Evolutionary conservation across 202 grass and related monocot species (phyloP).

Genomic region (Bolboschoenoplectus hybrid): DNA sequence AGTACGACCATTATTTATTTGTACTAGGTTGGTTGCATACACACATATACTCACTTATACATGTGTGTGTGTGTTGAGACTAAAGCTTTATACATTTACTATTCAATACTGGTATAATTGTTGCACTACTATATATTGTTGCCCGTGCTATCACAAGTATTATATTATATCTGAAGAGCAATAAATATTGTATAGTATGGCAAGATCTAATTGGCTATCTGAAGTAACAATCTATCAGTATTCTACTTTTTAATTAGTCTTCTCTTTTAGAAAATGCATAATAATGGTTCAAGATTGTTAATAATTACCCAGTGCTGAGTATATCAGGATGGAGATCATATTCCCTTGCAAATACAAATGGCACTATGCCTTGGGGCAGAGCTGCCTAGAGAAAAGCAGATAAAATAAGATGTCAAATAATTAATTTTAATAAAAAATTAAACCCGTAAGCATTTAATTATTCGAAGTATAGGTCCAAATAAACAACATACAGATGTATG

Average conservation of each 20-base stretch:
- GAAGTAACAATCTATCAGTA: not conserved
- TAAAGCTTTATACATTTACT: not conserved
- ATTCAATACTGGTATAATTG: not conserved
- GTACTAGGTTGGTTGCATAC: not conserved
- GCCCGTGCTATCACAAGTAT: no score
- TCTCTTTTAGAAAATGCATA: not conserved
- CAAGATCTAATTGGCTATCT: not conserved
- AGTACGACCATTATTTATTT: not conserved
- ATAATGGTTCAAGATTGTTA: not conserved
- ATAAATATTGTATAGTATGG: not conserved
- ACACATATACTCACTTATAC: not conserved
- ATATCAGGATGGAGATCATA: slow-evolving; percentile 68
- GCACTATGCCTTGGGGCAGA: slow-evolving; percentile 80
- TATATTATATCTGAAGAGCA: no score
- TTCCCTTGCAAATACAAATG: slow-evolving; percentile 86
- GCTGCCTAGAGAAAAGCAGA: slow-evolving; percentile 46
- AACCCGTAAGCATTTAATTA: not conserved
- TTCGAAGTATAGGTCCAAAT: not conserved
- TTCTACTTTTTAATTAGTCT: not conserved
- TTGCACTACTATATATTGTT: not conserved
- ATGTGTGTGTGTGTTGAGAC: not conserved
- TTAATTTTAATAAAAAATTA: not conserved
- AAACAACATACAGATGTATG: not conserved
- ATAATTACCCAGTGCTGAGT: slow-evolving; percentile 63
- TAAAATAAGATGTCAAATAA: not conserved